These are phyloP conservation scores for Penicillium brevicompactum DNA, from an alignment of 2,329 filamentous ascomycete genomes.

Conservation along the genomic window DNA sequence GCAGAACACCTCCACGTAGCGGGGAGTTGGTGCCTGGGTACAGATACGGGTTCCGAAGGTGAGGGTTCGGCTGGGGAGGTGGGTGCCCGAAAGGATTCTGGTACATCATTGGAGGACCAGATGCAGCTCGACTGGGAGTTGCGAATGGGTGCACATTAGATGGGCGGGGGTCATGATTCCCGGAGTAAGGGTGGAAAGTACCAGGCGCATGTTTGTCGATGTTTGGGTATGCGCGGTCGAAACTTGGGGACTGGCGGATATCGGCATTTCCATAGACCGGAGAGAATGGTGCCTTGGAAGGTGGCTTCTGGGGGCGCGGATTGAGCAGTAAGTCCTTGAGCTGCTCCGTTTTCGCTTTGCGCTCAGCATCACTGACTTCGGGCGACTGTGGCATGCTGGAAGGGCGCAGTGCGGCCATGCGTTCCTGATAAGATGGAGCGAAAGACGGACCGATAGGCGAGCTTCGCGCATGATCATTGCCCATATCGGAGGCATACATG, in stretches of 20 bases:
- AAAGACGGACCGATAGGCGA: conserved; percentile 66
- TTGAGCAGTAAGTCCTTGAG: conserved; percentile 50
- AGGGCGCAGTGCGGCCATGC: conserved; percentile 47
- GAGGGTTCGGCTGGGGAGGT: conserved; percentile 24
- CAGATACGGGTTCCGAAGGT: conserved; percentile 25
- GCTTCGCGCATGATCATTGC: conserved; percentile 54
- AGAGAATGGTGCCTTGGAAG: conserved; percentile 32
- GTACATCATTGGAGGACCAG: conserved; percentile 35
- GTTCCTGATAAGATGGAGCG: conserved; percentile 58
- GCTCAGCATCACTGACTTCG: conserved; percentile 41
- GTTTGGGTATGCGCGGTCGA: neutral
- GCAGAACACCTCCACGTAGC: conserved; percentile 30
- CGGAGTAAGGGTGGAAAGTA: neutral
- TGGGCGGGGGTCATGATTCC: conserved; percentile 9
- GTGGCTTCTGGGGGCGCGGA: conserved; percentile 40
- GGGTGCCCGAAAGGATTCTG: conserved; percentile 18
- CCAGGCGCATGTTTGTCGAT: neutral
- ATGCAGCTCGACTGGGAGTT: conserved; percentile 35
- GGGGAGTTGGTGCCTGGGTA: conserved; percentile 28
- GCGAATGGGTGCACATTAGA: conserved; percentile 32
- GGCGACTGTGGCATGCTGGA: conserved; percentile 30
- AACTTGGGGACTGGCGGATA: neutral
- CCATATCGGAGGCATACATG: conserved; percentile 70
- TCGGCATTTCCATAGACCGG: conserved; percentile 17
- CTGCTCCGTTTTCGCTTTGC: conserved; percentile 46